Conservation (phyloP, 352 stramenopile genomes). For the Globisporangium sylvaticum region DNA sequence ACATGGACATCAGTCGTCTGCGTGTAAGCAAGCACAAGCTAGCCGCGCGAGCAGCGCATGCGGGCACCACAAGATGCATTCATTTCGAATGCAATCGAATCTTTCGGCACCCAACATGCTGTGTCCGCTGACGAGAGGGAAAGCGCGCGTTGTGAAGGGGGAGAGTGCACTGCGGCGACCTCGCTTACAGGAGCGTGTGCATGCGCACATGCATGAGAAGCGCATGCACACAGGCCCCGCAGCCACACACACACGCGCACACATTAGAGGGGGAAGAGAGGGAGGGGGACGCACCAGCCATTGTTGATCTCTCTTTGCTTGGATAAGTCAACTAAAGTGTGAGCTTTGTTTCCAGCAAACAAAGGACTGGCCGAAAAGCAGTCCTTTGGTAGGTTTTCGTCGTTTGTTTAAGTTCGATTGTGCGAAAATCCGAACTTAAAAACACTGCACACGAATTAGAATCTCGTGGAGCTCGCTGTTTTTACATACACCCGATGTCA, state of each 20-base stretch:
- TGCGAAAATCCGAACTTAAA: no score
- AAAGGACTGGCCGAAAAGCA: not conserved
- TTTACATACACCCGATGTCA: no score
- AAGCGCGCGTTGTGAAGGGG: not conserved
- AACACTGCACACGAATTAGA: no score
- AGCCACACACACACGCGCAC: not conserved
- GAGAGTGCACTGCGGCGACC: not conserved
- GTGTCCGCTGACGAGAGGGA: not conserved
- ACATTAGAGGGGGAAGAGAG: not conserved
- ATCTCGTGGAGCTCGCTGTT: no score
- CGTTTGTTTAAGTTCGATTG: no score
- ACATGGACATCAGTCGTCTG: no score
- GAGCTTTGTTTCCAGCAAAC: not conserved
- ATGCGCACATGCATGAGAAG: not conserved
- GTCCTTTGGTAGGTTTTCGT: no score
- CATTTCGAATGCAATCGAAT: not conserved
- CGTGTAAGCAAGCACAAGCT: no score
- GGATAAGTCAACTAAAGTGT: not conserved
- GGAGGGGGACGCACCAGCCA: slow-evolving; percentile 5
- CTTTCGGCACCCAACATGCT: not conserved
- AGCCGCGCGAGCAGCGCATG: not conserved
- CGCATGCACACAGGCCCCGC: no score
- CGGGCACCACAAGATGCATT: not conserved
- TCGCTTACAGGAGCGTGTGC: not conserved
- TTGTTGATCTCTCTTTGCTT: not conserved